Evolutionary conservation across 1,284 basidiomycete species (phyloP).

Genomic region (Microbotryum scabiosae): DNA sequence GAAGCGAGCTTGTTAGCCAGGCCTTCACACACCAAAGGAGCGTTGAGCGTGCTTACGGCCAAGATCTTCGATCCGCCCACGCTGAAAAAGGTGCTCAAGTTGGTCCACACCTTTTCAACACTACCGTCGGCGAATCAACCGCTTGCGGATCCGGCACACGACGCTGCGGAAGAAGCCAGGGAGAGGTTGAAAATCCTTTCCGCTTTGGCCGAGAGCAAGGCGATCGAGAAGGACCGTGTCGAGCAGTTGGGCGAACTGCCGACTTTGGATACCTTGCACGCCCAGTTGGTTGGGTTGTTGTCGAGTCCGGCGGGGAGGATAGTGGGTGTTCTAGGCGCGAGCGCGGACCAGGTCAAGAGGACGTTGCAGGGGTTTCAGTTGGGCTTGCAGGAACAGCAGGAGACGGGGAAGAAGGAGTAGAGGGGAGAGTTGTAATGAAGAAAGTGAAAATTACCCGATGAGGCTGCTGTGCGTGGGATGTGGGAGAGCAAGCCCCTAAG

Average conservation of each 20-base stretch:
- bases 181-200: conserved; percentile 39
- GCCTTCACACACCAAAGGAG: conserved; percentile 34
- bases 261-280: conserved; percentile 39
- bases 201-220: conserved; percentile 39
- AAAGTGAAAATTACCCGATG: too few species aligned
- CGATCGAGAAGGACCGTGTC: neutral
- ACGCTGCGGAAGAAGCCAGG: neutral
- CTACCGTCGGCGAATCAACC: conserved; percentile 6
- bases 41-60: conserved; percentile 39
- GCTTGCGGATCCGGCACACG: neutral
- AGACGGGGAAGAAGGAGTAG: neutral
- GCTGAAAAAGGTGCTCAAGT: conserved; percentile 37
- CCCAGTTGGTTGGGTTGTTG: conserved; percentile 43
- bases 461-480: too few species aligned
- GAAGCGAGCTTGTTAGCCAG: neutral
- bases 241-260: conserved; percentile 39
- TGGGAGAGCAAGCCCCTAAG: too few species aligned
- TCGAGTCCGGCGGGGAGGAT: conserved; percentile 35
- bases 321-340: conserved; percentile 17
- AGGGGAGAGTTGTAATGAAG: too few species aligned
- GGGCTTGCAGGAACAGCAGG: conserved; percentile 19
- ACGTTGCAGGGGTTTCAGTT: conserved; percentile 32
- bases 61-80: conserved; percentile 41
- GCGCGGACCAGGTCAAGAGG: conserved; percentile 15
- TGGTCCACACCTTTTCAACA: conserved; percentile 33